Percentiles rank a stretch among this genome's conserved stretches.
Conservation (phyloP, 2,329 filamentous ascomycete species). For the Ceratocystis eucalypticola region DNA sequence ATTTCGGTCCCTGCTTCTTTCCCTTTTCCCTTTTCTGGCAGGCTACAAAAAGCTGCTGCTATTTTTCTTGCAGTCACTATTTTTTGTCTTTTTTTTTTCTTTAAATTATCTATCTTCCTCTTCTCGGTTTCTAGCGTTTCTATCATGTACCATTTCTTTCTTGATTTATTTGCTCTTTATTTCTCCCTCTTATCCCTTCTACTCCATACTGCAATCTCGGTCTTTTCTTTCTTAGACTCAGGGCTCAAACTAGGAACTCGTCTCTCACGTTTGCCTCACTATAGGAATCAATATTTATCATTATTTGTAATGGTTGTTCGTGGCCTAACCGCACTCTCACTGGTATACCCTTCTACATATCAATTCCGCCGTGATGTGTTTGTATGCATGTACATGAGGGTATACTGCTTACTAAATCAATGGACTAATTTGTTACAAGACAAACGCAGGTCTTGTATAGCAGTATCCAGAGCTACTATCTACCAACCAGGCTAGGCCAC, state of each 20-base stretch:
- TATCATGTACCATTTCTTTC: not conserved
- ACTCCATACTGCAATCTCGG: not conserved
- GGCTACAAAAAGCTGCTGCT: not conserved
- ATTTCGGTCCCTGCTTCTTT: not conserved
- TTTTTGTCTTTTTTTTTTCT: conserved; percentile 17
- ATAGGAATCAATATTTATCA: not conserved
- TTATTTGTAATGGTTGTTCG: not conserved
- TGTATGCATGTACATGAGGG: too few relatives aligned
- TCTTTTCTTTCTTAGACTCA: not conserved
- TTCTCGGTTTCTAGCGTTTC: conserved; percentile 11
- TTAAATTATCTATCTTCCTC: conserved; percentile 17
- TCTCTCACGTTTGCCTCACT: not conserved
- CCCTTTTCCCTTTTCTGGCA: not conserved
- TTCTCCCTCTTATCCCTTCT: not conserved
- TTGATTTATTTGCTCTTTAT: not conserved
- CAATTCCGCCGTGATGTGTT: too few relatives aligned
- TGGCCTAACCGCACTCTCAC: not conserved
- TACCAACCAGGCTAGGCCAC: not conserved
- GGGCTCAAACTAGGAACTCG: not conserved
- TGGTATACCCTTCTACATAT: not conserved
- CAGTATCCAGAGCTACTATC: not conserved
- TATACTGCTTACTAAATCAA: not conserved
- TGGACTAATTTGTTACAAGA: not conserved
- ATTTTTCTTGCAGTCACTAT: conserved; percentile 15
- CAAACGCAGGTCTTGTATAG: not conserved